Evolutionary conservation across 768 basidiomycete genomes (phyloP).

Genomic region (Pisolithus microcarpus): DNA sequence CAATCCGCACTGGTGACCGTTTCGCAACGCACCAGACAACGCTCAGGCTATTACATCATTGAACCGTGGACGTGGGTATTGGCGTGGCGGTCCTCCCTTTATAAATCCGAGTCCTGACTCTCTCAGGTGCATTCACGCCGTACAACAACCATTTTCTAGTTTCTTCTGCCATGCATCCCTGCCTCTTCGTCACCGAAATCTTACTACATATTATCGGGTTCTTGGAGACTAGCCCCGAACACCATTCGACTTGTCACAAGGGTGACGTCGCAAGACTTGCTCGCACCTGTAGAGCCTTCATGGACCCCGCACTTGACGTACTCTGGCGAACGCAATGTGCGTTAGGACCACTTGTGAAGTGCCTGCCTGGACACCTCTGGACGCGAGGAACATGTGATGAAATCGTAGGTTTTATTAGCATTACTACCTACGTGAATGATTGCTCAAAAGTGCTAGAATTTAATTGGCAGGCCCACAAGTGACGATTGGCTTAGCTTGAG

Average conservation of each 20-base stretch:
- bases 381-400: constrained; percentile 11
- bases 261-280: constrained; percentile 25
- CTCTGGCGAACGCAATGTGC: constrained; percentile 27
- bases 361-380: constrained; percentile 21
- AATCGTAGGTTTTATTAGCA: constrained; percentile 14
- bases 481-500: constrained; percentile 18
- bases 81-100: too few relatives aligned
- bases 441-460: constrained; percentile 6
- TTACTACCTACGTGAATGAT: not conserved
- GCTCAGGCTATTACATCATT: too few relatives aligned
- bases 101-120: too few relatives aligned
- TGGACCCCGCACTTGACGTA: constrained; percentile 24
- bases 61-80: too few relatives aligned
- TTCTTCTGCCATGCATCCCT: constrained; percentile 20
- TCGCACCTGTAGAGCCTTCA: constrained; percentile 22
- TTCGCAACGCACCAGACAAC: too few relatives aligned
- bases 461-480: constrained; percentile 14
- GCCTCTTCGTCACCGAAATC: constrained; percentile 25
- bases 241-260: constrained; percentile 11
- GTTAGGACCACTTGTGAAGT: constrained; percentile 23
- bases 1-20: too few relatives aligned
- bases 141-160: not conserved
- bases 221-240: constrained; percentile 16
- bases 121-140: not conserved
- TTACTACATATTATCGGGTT: constrained; percentile 17